Evolutionary conservation across 371 early-diverging fungal species (phyloP).

Genomic region (Mucor mucedo): DNA sequence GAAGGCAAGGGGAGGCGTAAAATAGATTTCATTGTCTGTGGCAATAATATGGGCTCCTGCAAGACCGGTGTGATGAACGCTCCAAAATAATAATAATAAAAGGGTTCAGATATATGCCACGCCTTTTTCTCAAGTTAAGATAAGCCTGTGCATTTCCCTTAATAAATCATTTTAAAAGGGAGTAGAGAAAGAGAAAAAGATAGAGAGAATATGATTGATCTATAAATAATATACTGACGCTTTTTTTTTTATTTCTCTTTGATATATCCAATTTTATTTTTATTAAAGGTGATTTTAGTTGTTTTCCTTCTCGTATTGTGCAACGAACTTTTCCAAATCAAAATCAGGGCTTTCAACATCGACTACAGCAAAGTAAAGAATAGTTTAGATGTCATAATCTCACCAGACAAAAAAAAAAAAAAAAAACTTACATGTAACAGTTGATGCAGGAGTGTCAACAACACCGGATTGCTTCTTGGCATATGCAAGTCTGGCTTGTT

Average conservation of each 20-base stretch:
- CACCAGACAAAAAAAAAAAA: not conserved
- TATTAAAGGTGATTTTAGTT: conserved; percentile 10
- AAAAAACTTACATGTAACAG: conserved; percentile 24
- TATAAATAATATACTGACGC: conserved; percentile 7
- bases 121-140: no score
- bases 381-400: conserved; percentile 5
- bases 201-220: not conserved
- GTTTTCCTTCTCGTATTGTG: conserved; percentile 48
- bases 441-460: conserved; percentile 23
- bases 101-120: no score
- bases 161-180: no score
- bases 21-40: not conserved
- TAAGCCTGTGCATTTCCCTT: no score
- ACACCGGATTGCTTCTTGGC: conserved; percentile 59
- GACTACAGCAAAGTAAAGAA: conserved; percentile 26
- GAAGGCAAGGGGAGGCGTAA: no score
- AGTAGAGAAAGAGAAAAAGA: not conserved
- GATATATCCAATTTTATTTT: conserved; percentile 11
- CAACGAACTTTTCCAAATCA: conserved; percentile 66
- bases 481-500: conserved; percentile 73
- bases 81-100: no score
- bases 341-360: conserved; percentile 70
- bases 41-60: not conserved
- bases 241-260: conserved; percentile 13
- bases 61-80: not conserved